Evolutionary conservation across 352 stramenopile species (phyloP), one percentile per base, ranked within the genome.

Genomic region (Phytophthora multivora): DNA sequence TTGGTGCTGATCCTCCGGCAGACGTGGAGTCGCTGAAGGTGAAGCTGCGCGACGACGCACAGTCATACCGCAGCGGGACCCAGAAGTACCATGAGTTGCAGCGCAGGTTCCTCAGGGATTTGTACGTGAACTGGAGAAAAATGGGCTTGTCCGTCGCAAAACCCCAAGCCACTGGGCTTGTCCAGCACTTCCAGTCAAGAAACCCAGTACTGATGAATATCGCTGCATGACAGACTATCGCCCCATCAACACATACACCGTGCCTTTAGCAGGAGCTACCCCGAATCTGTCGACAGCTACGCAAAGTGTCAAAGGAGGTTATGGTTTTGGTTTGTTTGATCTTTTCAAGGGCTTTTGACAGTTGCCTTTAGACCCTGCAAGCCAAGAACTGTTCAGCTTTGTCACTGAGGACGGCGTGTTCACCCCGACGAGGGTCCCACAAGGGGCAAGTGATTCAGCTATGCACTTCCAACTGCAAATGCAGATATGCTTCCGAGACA

Each of bases 351-450:
- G 30, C 11, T 46, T 25, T 23, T 58, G 36, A 39, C 36, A 49
- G 11, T 15, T 48, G 7, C 38, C 38, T 3, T 25, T 49, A 0
- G 25, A 58, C 26, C 13, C 11, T 11, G 23, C 41, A 25, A 49
- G 36, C n/a, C 23, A 33, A n/a, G 23, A 58, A 8, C 3, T 49
- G 4, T 49, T 58, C n/a, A 49, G 26, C 12, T 58, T 58, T 39
- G 39, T 49, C 15, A 58, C 50, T 5, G 36, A 58, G 13, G 36
- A 49, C 10, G 50, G 50, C 0, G 39, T 40, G 12, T 49, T 49
- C 38, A 58, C 50, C 0, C 36, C 38, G 0, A 49, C 36, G 23
- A 25, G 50, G 5, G 50, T 49, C 0, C 38, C 36, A 3, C 16
- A 45, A 15, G 47, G 31, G 2, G 21, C 30, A 6, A 35, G 21